Conservation (phyloP, 352 stramenopile species). For the Phytophthora crassamura region DNA sequence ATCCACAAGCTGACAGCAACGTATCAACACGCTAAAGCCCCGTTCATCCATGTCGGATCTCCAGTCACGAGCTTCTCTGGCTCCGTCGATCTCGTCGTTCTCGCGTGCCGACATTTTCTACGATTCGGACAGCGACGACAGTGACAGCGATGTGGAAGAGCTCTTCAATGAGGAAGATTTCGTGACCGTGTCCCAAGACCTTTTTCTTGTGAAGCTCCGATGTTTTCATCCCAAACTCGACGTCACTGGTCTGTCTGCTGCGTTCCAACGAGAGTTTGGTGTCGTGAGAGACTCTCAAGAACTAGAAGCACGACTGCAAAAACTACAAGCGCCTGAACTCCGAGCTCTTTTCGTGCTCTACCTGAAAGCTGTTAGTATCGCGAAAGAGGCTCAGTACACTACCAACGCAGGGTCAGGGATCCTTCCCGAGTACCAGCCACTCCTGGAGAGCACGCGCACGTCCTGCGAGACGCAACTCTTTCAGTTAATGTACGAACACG, state of each 20-base stretch:
- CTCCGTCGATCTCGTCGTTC: slow-evolving; percentile 43
- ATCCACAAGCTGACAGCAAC: not conserved
- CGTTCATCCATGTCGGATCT: slow-evolving; percentile 3
- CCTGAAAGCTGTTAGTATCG: slow-evolving; percentile 45
- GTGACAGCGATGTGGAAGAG: slow-evolving; percentile 37
- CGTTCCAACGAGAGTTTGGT: slow-evolving; percentile 60
- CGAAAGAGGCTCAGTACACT: slow-evolving; percentile 45
- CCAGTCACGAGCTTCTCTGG: slow-evolving; percentile 20
- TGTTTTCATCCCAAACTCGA: slow-evolving; percentile 65
- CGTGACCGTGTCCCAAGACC: slow-evolving; percentile 58
- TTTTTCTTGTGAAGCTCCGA: slow-evolving; percentile 63
- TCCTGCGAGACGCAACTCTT: slow-evolving; percentile 69
- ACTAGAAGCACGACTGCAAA: slow-evolving; percentile 48
- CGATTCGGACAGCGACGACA: slow-evolving; percentile 36
- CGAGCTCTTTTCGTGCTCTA: slow-evolving; percentile 60
- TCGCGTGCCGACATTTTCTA: slow-evolving; percentile 37
- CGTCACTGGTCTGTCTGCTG: slow-evolving; percentile 39
- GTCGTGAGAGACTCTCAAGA: slow-evolving; percentile 36
- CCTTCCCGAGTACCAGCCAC: slow-evolving; percentile 52
- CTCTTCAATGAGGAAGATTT: slow-evolving; percentile 52
- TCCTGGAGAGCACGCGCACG: slow-evolving; percentile 57
- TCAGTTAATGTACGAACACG: slow-evolving; percentile 68
- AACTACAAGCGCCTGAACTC: slow-evolving; percentile 47
- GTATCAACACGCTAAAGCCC: not conserved
- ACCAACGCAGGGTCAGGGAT: slow-evolving; percentile 39